Conservation (phyloP, 2,329 filamentous ascomycete genomes). For the Gnomoniopsis smithogilvyi region DNA sequence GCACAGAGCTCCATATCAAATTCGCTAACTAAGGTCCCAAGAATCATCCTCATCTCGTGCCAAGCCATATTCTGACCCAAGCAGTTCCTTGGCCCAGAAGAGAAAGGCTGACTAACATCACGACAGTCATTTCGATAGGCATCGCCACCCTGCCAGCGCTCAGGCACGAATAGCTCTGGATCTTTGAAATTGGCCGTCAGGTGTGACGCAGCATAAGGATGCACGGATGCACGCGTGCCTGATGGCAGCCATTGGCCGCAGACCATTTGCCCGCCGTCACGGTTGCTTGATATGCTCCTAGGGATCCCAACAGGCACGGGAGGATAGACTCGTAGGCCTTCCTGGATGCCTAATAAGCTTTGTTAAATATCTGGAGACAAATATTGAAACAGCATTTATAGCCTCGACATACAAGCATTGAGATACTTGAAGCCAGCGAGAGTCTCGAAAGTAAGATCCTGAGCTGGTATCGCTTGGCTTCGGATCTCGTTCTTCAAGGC, state of each 20-base stretch:
- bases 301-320: slow-evolving; percentile 26
- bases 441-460: not conserved
- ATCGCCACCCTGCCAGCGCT: slow-evolving; percentile 37
- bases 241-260: slow-evolving; percentile 28
- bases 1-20: slow-evolving; percentile 42
- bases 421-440: slow-evolving; percentile 7
- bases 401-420: slow-evolving; percentile 4
- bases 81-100: slow-evolving; percentile 28
- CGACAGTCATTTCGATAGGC: slow-evolving; percentile 23
- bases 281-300: slow-evolving; percentile 21
- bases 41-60: slow-evolving; percentile 46
- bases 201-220: slow-evolving; percentile 41
- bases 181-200: slow-evolving; percentile 41
- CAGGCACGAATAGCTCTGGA: slow-evolving; percentile 42
- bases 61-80: slow-evolving; percentile 40
- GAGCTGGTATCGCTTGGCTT: not conserved
- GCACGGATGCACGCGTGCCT: slow-evolving; percentile 36
- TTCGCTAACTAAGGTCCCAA: slow-evolving; percentile 43
- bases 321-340: slow-evolving; percentile 32
- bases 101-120: slow-evolving; percentile 28
- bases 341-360: slow-evolving; percentile 22
- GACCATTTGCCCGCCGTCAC: slow-evolving; percentile 30
- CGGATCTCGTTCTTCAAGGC: slow-evolving; percentile 1
- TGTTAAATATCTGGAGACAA: not conserved
- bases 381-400: not conserved